Base-by-base conservation (phyloP, 2,329 filamentous ascomycete genomes). In the Apiospora rasikravindrae region DNA sequence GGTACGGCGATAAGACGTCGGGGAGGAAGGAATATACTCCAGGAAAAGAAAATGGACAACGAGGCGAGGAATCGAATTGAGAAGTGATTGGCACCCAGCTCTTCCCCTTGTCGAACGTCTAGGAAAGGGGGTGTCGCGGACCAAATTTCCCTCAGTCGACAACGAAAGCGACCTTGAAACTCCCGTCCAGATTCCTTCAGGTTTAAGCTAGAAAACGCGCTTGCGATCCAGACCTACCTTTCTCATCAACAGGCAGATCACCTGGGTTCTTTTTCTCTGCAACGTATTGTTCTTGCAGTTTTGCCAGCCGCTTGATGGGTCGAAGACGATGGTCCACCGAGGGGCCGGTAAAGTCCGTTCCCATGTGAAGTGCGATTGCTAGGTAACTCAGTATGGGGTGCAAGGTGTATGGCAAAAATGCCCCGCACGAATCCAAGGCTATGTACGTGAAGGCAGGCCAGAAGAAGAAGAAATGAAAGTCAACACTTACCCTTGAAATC, bases 401-500 rank as follows among this genome's bases (percentile, higher is more conserved):
- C 45, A 26, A n/a, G 67, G 40, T 26, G 26, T 19, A 37, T 47
- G 45, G 64, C 33, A 67, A 40, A 64, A 19, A 19, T 33, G 13
- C 19, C 19, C 13, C 19, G 19, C 57, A 19, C 10, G 33, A 64
- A 64, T 40, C 10, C 10, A 22, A 40, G 19, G 2, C 11, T n/a
- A n/a, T 64, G 33, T 37, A 19, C 49, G 11, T 40, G 44, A 47
- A 69, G 29, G 57, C n/a, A n/a, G 57, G 26, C 33, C 40, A 40
- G 16, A 44, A 69, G 16, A 57, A 13, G 7, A 67, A 69, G 22
- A 1, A 29, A 53, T 40, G 51, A 26, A 37, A 57, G 67, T 24
- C 10, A 24, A 53, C 29, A 5, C 88, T 83, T 86, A 92, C 90
- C 89, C 77, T 87, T 88, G 79, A 88, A 91, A 78, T 92, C 89